These are phyloP conservation scores for Aphanomyces stellatus DNA, from an alignment of 352 stramenopile genomes.

Conservation along the genomic window DNA sequence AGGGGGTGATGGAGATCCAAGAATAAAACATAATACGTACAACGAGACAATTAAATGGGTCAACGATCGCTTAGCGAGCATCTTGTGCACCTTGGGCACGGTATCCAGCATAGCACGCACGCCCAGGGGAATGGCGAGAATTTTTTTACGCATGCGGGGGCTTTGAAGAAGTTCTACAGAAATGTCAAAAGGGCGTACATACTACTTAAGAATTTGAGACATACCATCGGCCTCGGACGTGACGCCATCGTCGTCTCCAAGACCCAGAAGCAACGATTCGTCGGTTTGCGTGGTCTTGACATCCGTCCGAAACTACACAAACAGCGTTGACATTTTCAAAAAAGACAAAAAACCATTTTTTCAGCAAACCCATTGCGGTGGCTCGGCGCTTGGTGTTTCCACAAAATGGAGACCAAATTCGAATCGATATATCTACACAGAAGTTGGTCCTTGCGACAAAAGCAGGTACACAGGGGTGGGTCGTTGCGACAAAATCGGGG, in stretches of 20 bases:
- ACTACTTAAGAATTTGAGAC: background rate
- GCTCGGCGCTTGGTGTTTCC: slow-evolving; percentile 49
- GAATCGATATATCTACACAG: slow-evolving; percentile 38
- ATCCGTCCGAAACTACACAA: slow-evolving; percentile 2
- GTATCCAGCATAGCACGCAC: slow-evolving; percentile 45
- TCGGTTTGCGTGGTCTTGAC: slow-evolving; percentile 14
- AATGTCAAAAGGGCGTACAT: background rate
- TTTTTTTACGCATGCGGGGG: slow-evolving; percentile 8
- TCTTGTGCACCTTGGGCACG: slow-evolving; percentile 38
- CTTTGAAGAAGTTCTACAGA: slow-evolving; percentile 5
- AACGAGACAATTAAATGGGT: slow-evolving; percentile 35
- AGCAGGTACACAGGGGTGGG: too few relatives aligned
- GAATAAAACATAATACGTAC: slow-evolving; percentile 1
- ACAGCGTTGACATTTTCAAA: too few relatives aligned
- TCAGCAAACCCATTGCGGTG: slow-evolving; percentile 42
- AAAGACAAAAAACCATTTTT: slow-evolving; percentile 35
- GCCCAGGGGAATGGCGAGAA: slow-evolving; percentile 20
- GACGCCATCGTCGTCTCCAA: background rate
- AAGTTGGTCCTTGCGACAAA: background rate
- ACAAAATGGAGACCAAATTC: slow-evolving; percentile 49
- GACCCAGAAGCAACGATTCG: background rate
- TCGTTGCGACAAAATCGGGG: background rate
- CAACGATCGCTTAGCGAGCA: slow-evolving; percentile 42
- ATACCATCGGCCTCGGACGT: background rate
- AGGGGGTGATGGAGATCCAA: background rate